A percentile compares a stretch with the other conserved stretches of the same genome.
Evolutionary conservation across 2,329 filamentous ascomycete species (phyloP).

Genomic region (Cytospora piceicola): DNA sequence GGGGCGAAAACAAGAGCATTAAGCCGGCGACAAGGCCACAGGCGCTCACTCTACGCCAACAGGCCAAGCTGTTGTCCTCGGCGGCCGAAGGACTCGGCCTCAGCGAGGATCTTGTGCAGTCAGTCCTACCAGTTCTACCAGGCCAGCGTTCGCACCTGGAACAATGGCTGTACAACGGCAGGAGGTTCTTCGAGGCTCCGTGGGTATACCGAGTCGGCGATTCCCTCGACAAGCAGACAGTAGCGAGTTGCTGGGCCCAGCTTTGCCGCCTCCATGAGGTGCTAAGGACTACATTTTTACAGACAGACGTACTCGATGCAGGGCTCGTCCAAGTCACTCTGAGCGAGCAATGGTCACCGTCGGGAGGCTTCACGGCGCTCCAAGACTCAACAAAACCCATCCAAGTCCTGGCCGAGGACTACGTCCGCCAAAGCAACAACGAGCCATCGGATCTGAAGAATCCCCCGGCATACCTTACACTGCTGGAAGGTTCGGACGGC

Average conservation of each 20-base stretch:
- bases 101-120: slow-evolving; percentile 22
- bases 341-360: slow-evolving; percentile 12
- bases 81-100: background rate
- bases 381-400: slow-evolving; percentile 6
- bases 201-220: slow-evolving; percentile 35
- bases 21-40: background rate
- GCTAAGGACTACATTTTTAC: slow-evolving; percentile 30
- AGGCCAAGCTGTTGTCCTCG: slow-evolving; percentile 1
- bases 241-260: slow-evolving; percentile 24
- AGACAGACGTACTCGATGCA: background rate
- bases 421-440: slow-evolving; percentile 28
- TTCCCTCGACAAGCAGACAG: slow-evolving; percentile 22
- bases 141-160: slow-evolving; percentile 33
- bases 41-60: slow-evolving; percentile 4
- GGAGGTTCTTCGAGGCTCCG: slow-evolving; percentile 36
- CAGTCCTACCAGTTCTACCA: slow-evolving; percentile 31
- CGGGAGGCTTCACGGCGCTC: slow-evolving; percentile 7
- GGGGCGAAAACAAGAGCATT: background rate
- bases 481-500: slow-evolving; percentile 32
- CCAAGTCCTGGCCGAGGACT: slow-evolving; percentile 17
- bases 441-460: slow-evolving; percentile 29
- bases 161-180: slow-evolving; percentile 35
- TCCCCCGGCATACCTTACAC: slow-evolving; percentile 31
- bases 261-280: slow-evolving; percentile 26
- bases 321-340: slow-evolving; percentile 28